Evolutionary conservation across 805 yeast species (phyloP).

Genomic region (Lipomyces yamadae): DNA sequence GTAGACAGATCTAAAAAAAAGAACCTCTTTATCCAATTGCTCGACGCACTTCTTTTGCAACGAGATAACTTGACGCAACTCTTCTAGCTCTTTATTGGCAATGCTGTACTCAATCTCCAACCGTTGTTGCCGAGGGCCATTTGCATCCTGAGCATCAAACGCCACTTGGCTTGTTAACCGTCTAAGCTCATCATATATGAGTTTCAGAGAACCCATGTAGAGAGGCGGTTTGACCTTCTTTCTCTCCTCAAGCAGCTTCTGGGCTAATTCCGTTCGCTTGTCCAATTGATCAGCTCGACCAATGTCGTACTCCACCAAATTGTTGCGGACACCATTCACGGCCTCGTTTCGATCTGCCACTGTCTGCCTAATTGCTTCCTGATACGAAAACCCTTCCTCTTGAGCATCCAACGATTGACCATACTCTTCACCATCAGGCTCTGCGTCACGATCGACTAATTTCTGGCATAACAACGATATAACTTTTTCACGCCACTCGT

Average conservation of each 20-base stretch:
- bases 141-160: constrained; percentile 29
- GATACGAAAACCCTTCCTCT: constrained; percentile 56
- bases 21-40: constrained; percentile 54
- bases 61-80: constrained; percentile 32
- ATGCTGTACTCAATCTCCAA: constrained; percentile 24
- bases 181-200: constrained; percentile 27
- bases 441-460: constrained; percentile 55
- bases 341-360: constrained; percentile 51
- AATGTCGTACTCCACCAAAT: constrained; percentile 35
- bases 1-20: constrained; percentile 64
- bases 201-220: constrained; percentile 31
- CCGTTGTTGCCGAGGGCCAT: constrained; percentile 20
- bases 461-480: constrained; percentile 54
- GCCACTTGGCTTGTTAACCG: constrained; percentile 22
- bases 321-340: constrained; percentile 47
- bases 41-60: constrained; percentile 52
- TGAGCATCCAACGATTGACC: constrained; percentile 74
- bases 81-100: constrained; percentile 15
- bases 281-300: constrained; percentile 29
- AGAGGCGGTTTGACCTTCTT: constrained; percentile 30
- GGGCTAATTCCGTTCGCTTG: constrained; percentile 39
- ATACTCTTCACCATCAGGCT: constrained; percentile 78
- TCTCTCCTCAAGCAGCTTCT: constrained; percentile 38
- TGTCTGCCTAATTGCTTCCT: constrained; percentile 46
- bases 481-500: constrained; percentile 57